These are phyloP conservation scores for Emmonsia crescens DNA, from an alignment of 2,329 filamentous ascomycete genomes.

Conservation along the genomic window DNA sequence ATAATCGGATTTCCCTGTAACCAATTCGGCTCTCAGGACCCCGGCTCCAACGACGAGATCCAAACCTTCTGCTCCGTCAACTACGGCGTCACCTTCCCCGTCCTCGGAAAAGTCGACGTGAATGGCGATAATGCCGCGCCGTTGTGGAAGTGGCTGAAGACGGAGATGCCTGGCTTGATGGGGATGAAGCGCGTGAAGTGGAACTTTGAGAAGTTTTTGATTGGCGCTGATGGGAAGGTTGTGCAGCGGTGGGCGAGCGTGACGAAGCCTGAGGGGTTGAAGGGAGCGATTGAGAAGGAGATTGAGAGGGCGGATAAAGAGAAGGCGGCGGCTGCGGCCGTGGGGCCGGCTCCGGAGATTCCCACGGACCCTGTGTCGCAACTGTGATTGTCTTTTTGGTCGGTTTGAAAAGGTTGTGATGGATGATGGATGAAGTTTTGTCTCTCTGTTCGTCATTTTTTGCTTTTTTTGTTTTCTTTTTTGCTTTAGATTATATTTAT, in stretches of 20 bases:
- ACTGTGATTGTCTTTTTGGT: neutral
- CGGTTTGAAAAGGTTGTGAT: neutral
- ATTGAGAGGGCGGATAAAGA: conserved; percentile 46
- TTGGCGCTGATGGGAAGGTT: conserved; percentile 76
- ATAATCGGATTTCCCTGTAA: conserved; percentile 98
- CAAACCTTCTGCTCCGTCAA: conserved; percentile 82
- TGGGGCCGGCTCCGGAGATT: neutral
- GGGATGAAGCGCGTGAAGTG: conserved; percentile 91
- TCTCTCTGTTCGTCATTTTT: neutral
- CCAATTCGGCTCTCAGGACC: conserved; percentile 89
- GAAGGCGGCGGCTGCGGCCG: conserved; percentile 19
- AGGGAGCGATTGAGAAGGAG: conserved; percentile 65
- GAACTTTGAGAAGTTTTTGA: conserved; percentile 99
- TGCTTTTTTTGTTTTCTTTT: neutral
- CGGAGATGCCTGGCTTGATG: conserved; percentile 65
- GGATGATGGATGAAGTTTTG: neutral
- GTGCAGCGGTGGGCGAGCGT: conserved; percentile 77
- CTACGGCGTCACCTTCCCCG: conserved; percentile 86
- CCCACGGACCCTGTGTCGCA: conserved; percentile 1
- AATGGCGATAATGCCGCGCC: conserved; percentile 76
- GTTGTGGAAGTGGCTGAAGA: conserved; percentile 65
- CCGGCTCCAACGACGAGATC: conserved; percentile 69
- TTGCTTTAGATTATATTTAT: neutral
- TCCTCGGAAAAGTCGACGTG: conserved; percentile 85
- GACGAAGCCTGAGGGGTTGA: conserved; percentile 72